These are phyloP conservation scores for Pseudopyrenochaeta lycopersici DNA, from an alignment of 2,329 filamentous ascomycete genomes.

Conservation along the genomic window DNA sequence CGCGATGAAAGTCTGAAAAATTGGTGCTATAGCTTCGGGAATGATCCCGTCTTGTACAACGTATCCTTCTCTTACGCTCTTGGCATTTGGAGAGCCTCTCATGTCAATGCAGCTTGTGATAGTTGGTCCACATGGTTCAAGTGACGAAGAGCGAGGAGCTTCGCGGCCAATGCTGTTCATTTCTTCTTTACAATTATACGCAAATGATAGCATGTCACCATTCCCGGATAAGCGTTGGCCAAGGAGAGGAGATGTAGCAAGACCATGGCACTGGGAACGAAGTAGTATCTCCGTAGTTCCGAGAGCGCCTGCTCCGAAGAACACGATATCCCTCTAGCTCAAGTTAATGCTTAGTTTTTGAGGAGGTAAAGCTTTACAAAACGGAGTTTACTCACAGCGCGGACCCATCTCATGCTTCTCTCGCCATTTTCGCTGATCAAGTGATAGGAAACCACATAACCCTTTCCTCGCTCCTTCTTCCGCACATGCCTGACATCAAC, in stretches of 20 bases:
- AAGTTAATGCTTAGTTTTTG: background rate
- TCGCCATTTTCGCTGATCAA: conserved; percentile 70
- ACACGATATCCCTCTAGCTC: conserved; percentile 65
- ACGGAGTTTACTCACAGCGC: conserved; percentile 54
- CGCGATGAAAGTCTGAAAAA: conserved; percentile 67
- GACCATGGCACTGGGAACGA: conserved; percentile 55
- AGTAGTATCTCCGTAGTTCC: conserved; percentile 68
- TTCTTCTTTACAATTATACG: conserved; percentile 67
- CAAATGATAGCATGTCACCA: conserved; percentile 72
- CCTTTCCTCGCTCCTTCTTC: conserved; percentile 57
- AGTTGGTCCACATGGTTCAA: conserved; percentile 67
- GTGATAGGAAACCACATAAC: conserved; percentile 71
- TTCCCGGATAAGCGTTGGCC: conserved; percentile 65
- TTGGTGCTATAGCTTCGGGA: conserved; percentile 63
- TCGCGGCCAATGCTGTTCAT: conserved; percentile 66
- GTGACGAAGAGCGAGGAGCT: conserved; percentile 53
- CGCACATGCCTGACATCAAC: conserved; percentile 71
- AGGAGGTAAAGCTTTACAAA: too few species aligned
- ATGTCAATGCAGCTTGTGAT: conserved; percentile 71
- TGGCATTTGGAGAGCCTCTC: conserved; percentile 43
- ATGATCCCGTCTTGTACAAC: conserved; percentile 72
- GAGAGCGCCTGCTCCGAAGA: conserved; percentile 71
- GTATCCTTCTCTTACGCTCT: conserved; percentile 66
- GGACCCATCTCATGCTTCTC: conserved; percentile 72
- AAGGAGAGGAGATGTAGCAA: conserved; percentile 65